Base-by-base conservation (phyloP, 2,329 filamentous ascomycete species). In the Verticillium dahliae region DNA sequence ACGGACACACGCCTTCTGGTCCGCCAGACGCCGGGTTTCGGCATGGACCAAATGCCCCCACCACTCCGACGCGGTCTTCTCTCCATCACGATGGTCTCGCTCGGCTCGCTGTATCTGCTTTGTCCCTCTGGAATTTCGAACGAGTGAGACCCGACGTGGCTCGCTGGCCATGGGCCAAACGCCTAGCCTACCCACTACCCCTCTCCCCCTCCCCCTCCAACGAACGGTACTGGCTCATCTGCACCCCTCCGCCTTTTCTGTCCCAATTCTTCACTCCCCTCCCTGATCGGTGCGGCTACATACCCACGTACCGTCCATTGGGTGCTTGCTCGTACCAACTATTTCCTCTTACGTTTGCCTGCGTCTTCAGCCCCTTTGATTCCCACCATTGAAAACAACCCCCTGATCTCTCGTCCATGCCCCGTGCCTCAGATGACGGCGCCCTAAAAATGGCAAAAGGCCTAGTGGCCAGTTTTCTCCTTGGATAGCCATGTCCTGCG, bases 361-460 rank as follows among this genome's bases (percentile, higher is more conserved):
- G 57, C 57, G 39, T 58, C 57, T 34, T 57, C 56, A 39, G 37
- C 22, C 22, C 37, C 45, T 18, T 39, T 14, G 35, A 18, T 34
- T 58, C 45, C 57, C 57, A 58, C 57, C 57, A 58, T 58, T 58
- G 57, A 58, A 52, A 52, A 22, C 45, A 52, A 52, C 45, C 45
- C 45, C 45, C 18, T 27, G 45, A 52, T 52, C 45, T 11, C 45
- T 18, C 11, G 18, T 52, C 18, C 18, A 13, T 27, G 45, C 22
- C 45, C 18, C 18, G 45, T 52, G 45, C n/a, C 45, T 52, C 45
- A 18, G 18, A 52, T 2, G 7, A 22, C 27, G 3, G 7, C 9
- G 13, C 35, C 35, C 27, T 31, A 52, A 18, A 52, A 52, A 9
- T 15, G 39, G n/a, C 39, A 18, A 14, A 45, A 45, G 39, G 39